Evolutionary conservation across 192 early-diverging fungal genomes (phyloP), one percentile per base, ranked within the genome.

Genomic region (Backusella tarrabulga): DNA sequence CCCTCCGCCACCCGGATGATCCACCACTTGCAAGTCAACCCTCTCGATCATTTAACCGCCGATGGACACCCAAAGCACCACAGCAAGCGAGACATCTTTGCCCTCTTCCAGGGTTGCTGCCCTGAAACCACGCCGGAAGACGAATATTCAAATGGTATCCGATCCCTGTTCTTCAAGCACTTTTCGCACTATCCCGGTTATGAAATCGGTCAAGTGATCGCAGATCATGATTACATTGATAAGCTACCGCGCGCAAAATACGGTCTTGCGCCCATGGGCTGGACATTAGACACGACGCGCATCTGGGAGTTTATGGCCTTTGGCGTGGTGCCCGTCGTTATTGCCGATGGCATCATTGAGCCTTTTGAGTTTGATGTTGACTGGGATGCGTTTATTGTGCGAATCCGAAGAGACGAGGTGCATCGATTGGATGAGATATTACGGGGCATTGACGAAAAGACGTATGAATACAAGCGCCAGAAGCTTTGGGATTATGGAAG

Each of bases 251-350:
- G 77, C 42, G 63, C 86, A 14, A 79, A 81, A 17, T 87, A 82
- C 70, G 84, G 86, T 5, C 75, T 87, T 1, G 75, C 76, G 0
- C 86, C 86, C 34, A 78, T 82, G 80, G 84, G 82, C 14, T 85
- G 84, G 77, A 83, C 84, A 15, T 67, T 85, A 26, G 84, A 83
- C 68, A 82, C 82, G 0, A 85, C 80, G 0, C 75, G 84, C 19
- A 56, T 87, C 3, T 87, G 86, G 86, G 86, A 87, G 76, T 87
- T 79, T 36, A 71, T 87, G 66, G 86, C 86, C 0, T 87, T 85
- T 79, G 86, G 86, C 6, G 86, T 87, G 0, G 84, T 87, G 7
- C 86, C 86, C 21, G 79, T 85, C 8, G 78, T 87, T 29, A 83
- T 85, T 76, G 82, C 84, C 34, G 86, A 87, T 73, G 86, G 83